A percentile compares a stretch with the other conserved stretches of the same genome.
These are phyloP conservation scores for Pelargonium myrrhifolium DNA, from an alignment of 441 rosid genomes.

Conservation along the genomic window DNA sequence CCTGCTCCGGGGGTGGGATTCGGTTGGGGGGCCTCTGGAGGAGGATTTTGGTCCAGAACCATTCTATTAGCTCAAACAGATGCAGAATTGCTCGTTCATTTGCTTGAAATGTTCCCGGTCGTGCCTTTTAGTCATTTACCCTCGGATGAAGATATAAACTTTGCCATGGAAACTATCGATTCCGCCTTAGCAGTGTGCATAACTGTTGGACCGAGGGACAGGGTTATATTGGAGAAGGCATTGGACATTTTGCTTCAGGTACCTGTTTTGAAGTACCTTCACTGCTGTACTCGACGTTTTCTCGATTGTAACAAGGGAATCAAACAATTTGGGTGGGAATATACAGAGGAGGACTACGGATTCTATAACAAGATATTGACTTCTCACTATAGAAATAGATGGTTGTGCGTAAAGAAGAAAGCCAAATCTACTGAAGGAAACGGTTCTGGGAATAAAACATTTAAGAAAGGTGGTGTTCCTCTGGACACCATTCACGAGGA, in stretches of 20 bases:
- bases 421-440: conserved; percentile 27
- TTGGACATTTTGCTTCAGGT: conserved; percentile 52
- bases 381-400: conserved; percentile 62
- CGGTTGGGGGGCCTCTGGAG: conserved; percentile 90
- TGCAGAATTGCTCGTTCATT: conserved; percentile 40
- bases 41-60: conserved; percentile 76
- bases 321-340: conserved; percentile 37
- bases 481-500: conserved; percentile 80
- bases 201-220: conserved; percentile 65
- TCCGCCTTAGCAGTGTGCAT: conserved; percentile 55
- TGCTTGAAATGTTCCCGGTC: conserved; percentile 42
- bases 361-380: conserved; percentile 40
- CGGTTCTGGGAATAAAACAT: conserved; percentile 19
- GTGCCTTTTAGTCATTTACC: conserved; percentile 20
- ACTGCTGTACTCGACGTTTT: conserved; percentile 31
- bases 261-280: conserved; percentile 44
- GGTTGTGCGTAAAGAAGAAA: conserved; percentile 61
- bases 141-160: conserved; percentile 29
- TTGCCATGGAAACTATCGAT: conserved; percentile 34
- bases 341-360: conserved; percentile 42
- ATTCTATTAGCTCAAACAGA: conserved; percentile 67
- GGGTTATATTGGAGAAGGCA: conserved; percentile 46
- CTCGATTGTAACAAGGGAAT: conserved; percentile 32
- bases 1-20: conserved; percentile 80
- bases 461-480: conserved; percentile 28